Evolutionary conservation across 495 filamentous ascomycete species (phyloP).

Genomic region (Aspergillus cavernicola): DNA sequence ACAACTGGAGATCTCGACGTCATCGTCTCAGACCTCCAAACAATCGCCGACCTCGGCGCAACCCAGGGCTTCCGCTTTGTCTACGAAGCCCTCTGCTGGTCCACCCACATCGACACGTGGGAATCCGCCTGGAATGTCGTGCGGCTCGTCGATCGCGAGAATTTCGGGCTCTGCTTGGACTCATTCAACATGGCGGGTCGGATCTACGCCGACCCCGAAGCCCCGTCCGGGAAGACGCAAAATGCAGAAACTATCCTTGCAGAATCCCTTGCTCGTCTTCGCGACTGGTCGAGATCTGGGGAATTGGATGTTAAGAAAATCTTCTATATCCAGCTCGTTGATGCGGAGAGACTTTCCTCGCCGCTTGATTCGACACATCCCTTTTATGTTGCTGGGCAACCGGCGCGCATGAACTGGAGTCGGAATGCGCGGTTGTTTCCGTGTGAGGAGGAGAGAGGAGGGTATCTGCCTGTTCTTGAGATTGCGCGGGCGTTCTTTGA

Average conservation of each 20-base stretch:
- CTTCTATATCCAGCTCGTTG: constrained; percentile 77
- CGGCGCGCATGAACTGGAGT: constrained; percentile 74
- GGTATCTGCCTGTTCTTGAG: constrained; percentile 64
- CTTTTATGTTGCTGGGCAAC: constrained; percentile 61
- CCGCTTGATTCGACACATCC: constrained; percentile 61
- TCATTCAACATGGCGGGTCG: constrained; percentile 77
- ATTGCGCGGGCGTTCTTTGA: constrained; percentile 60
- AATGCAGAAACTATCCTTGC: constrained; percentile 57
- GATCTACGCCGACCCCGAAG: constrained; percentile 67
- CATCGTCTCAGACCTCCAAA: constrained; percentile 61
- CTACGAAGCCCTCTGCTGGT: constrained; percentile 76
- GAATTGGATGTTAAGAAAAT: constrained; percentile 63
- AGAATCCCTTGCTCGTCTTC: constrained; percentile 42
- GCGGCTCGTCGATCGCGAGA: constrained; percentile 57
- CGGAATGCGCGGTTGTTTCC: constrained; percentile 74
- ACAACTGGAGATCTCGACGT: constrained; percentile 53
- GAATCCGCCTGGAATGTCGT: constrained; percentile 70
- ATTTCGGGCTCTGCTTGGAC: constrained; percentile 78
- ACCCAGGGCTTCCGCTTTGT: constrained; percentile 60
- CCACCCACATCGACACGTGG: constrained; percentile 69
- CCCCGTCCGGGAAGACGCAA: constrained; percentile 46
- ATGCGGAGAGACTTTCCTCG: constrained; percentile 59
- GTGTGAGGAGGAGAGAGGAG: constrained; percentile 65
- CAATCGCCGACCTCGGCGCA: constrained; percentile 63
- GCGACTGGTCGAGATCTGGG: constrained; percentile 37